phyloP scores from a whole-genome alignment of 208 protist genomes.

The Acanthamoeba triangularis region DNA sequence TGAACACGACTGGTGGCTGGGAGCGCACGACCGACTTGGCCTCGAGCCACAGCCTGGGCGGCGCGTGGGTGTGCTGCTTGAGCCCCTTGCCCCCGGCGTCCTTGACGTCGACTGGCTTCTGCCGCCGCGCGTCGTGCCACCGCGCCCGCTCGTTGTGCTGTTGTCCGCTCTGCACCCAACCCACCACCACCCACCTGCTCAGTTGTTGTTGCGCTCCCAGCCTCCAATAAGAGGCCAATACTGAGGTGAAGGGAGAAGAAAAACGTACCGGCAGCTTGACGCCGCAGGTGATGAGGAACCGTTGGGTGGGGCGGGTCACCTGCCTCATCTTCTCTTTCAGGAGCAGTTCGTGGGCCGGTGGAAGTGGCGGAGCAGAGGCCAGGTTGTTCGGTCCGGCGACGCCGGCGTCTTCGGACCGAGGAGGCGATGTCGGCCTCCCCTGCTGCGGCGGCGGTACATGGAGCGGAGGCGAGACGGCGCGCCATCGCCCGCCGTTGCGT shows the following conservation, averaged over 20 bases:
- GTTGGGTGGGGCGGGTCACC: background rate
- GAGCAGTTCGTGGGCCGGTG: background rate
- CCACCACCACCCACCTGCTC: too few relatives aligned
- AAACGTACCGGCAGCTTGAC: slow-evolving; percentile 15
- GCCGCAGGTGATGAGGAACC: background rate
- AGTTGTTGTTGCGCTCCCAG: background rate
- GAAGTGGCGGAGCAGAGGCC: too few relatives aligned
- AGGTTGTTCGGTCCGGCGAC: background rate
- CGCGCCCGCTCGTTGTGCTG: too few relatives aligned
- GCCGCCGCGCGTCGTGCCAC: background rate
- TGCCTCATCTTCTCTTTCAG: background rate
- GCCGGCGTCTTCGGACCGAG: background rate
- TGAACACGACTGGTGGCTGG: background rate
- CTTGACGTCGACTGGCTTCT: background rate
- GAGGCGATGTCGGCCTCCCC: background rate
- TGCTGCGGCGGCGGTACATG: too few relatives aligned
- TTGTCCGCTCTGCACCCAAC: too few relatives aligned
- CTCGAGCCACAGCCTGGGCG: background rate
- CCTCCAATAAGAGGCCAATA: too few relatives aligned
- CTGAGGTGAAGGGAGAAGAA: too few relatives aligned
- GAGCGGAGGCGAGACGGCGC: background rate
- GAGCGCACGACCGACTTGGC: background rate
- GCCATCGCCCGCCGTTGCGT: background rate
- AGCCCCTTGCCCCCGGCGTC: background rate
- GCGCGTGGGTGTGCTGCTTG: background rate